These are phyloP conservation scores for Paracoccidioides brasiliensis DNA, from an alignment of 2,329 filamentous ascomycete genomes.

Conservation along the genomic window DNA sequence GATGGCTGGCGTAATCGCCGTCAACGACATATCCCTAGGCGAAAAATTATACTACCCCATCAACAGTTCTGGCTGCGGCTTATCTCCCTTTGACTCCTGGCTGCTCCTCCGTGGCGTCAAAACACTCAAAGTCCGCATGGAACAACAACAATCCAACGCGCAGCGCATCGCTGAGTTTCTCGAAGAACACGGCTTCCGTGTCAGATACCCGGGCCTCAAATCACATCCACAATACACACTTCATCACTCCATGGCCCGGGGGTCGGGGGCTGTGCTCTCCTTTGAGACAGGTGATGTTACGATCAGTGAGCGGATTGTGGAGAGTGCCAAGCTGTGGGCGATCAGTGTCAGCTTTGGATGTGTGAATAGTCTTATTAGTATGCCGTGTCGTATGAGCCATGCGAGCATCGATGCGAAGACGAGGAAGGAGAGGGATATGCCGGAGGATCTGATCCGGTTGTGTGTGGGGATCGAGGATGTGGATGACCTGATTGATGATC, in stretches of 20 bases:
- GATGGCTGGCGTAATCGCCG: constrained; percentile 93
- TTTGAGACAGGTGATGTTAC: constrained; percentile 86
- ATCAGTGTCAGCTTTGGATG: constrained; percentile 97
- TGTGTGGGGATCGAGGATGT: constrained; percentile 95
- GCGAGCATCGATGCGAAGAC: constrained; percentile 96
- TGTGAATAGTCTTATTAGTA: constrained; percentile 96
- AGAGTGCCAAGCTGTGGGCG: constrained; percentile 79
- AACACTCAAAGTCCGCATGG: constrained; percentile 94
- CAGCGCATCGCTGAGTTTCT: constrained; percentile 86
- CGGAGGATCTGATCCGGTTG: constrained; percentile 88
- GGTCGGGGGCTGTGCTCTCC: constrained; percentile 83
- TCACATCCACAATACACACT: constrained; percentile 94
- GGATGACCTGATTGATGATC: constrained; percentile 82
- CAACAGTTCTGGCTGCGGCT: constrained; percentile 86
- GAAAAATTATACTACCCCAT: constrained; percentile 95
- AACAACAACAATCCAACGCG: constrained; percentile 91
- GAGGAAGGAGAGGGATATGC: constrained; percentile 74
- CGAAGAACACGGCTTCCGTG: constrained; percentile 80
- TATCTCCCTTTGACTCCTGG: constrained; percentile 92
- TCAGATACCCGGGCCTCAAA: constrained; percentile 85
- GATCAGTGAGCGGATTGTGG: constrained; percentile 84
- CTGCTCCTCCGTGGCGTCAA: constrained; percentile 91
- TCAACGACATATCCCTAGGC: constrained; percentile 68
- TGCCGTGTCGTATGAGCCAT: constrained; percentile 99
- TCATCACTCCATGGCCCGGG: constrained; percentile 89